Percentiles rank a stretch among this genome's conserved stretches.
phyloP scores from a whole-genome alignment of 2,329 filamentous ascomycete genomes.

The Paecilomyces fulvus region DNA sequence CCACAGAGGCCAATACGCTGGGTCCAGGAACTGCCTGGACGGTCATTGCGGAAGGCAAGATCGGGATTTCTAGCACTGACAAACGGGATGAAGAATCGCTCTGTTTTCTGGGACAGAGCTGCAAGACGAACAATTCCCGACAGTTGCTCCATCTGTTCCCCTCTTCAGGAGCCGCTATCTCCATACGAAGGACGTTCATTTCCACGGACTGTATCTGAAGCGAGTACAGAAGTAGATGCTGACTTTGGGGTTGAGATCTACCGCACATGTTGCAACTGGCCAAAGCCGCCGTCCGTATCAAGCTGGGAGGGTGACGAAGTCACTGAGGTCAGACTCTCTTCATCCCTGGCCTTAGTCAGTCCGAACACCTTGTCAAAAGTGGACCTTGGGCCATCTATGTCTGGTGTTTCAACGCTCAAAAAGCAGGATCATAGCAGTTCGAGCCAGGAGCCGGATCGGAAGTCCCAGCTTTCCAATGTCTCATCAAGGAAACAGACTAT shows the following conservation, averaged over 20 bases:
- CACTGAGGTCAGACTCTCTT: neutral
- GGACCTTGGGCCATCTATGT: neutral
- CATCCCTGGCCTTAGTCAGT: constrained; percentile 4
- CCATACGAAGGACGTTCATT: constrained; percentile 6
- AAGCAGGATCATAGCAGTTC: neutral
- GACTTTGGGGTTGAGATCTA: constrained; percentile 20
- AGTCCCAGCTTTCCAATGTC: neutral
- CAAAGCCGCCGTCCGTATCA: constrained; percentile 5
- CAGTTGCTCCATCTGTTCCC: neutral
- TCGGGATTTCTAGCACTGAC: constrained; percentile 23
- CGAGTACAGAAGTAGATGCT: constrained; percentile 20
- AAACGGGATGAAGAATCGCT: constrained; percentile 16
- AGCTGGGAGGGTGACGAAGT: constrained; percentile 5
- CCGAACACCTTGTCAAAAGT: neutral
- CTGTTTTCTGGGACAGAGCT: constrained; percentile 1
- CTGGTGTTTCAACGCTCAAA: neutral
- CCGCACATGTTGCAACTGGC: constrained; percentile 13
- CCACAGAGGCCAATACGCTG: constrained; percentile 13
- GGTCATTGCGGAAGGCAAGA: constrained; percentile 23
- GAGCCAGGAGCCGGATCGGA: neutral
- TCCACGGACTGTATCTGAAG: constrained; percentile 17
- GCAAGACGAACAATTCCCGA: neutral
- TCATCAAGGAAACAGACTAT: neutral
- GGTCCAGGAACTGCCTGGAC: constrained; percentile 18
- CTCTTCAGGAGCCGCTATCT: neutral